phyloP scores from a whole-genome alignment of 306 rosid species.

The Acacia crassicarpa region DNA sequence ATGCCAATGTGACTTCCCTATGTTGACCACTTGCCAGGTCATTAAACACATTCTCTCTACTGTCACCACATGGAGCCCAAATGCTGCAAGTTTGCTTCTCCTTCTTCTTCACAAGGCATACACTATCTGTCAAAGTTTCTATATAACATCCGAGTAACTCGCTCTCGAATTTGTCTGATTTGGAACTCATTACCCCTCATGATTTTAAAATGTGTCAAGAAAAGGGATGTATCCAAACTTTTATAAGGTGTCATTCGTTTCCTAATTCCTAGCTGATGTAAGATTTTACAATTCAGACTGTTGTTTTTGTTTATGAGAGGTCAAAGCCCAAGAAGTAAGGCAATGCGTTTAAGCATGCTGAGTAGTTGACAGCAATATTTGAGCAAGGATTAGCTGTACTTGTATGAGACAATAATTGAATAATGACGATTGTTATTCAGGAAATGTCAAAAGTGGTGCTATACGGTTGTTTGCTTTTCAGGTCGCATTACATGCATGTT shows the following conservation, averaged over 20 bases:
- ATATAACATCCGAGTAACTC: background rate
- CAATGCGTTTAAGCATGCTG: slow-evolving; percentile 1
- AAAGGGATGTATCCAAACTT: too few relatives aligned
- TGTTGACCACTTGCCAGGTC: slow-evolving; percentile 26
- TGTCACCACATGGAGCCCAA: slow-evolving; percentile 54
- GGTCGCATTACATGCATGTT: background rate
- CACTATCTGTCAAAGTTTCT: background rate
- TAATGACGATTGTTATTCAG: background rate
- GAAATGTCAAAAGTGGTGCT: background rate
- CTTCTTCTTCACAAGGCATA: background rate
- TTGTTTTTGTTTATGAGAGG: background rate
- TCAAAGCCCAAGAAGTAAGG: background rate
- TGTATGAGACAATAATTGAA: background rate
- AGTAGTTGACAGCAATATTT: background rate
- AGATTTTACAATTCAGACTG: background rate
- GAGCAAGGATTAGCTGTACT: background rate
- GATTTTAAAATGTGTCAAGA: too few relatives aligned
- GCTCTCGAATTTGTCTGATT: too few relatives aligned
- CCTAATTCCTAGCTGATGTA: too few relatives aligned
- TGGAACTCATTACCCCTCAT: too few relatives aligned
- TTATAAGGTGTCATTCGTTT: too few relatives aligned
- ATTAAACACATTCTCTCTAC: slow-evolving; percentile 18
- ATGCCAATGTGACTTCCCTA: slow-evolving; percentile 27
- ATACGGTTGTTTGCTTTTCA: background rate
- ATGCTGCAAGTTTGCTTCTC: background rate